phyloP scores from a whole-genome alignment of 1,284 basidiomycete species.

The Leccinum pallidistipes region DNA sequence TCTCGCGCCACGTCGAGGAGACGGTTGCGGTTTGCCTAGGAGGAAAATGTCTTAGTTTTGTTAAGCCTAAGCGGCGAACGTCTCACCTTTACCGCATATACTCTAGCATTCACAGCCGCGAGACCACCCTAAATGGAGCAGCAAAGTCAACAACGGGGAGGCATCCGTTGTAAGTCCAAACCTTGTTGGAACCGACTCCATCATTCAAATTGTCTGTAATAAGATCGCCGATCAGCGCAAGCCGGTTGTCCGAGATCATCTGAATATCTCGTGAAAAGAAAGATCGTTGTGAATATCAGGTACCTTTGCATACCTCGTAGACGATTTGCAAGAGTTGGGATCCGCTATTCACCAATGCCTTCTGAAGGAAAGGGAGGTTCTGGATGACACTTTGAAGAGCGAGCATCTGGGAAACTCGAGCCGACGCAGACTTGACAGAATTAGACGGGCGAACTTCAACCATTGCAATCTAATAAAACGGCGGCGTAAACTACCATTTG shows the following conservation, averaged over 20 bases:
- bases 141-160: not conserved
- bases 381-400: constrained; percentile 70
- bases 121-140: constrained; percentile 56
- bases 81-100: constrained; percentile 79
- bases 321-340: constrained; percentile 66
- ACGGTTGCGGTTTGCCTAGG: constrained; percentile 71
- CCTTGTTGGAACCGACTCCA: constrained; percentile 59
- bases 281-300: too few species aligned
- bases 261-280: constrained; percentile 27
- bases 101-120: constrained; percentile 66
- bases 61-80: not conserved
- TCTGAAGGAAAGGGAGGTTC: constrained; percentile 59
- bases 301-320: constrained; percentile 44
- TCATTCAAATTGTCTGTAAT: constrained; percentile 73
- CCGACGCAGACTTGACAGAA: constrained; percentile 62
- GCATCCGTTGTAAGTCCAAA: constrained; percentile 27
- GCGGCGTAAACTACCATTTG: not conserved
- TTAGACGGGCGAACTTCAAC: constrained; percentile 55
- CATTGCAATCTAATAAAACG: constrained; percentile 53
- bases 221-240: constrained; percentile 59
- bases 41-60: not conserved
- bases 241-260: constrained; percentile 72
- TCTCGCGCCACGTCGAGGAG: constrained; percentile 91
- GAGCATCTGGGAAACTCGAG: constrained; percentile 75
- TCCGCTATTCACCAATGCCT: constrained; percentile 56